These are phyloP conservation scores for Colletotrichum lindemuthianum DNA, from an alignment of 2,329 filamentous ascomycete genomes.

Conservation along the genomic window DNA sequence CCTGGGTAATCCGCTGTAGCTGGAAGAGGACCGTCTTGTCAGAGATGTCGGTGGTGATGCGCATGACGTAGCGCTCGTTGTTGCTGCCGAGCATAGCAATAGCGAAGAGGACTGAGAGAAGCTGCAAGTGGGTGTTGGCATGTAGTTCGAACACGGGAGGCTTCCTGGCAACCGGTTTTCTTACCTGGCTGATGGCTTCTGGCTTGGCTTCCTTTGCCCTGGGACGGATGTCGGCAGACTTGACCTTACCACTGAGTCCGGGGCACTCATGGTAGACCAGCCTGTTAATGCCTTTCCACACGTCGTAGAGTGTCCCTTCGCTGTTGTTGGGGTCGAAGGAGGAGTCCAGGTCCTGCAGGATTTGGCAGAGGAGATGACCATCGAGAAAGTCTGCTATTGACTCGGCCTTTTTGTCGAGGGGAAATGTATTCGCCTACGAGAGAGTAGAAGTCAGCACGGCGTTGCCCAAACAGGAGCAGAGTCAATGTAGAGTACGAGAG, in stretches of 20 bases:
- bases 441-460: constrained; percentile 17
- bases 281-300: constrained; percentile 64
- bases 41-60: constrained; percentile 44
- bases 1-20: constrained; percentile 57
- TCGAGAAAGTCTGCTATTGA: constrained; percentile 64
- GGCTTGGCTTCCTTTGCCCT: constrained; percentile 67
- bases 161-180: not conserved
- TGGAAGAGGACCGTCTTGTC: constrained; percentile 55
- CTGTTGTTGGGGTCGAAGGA: constrained; percentile 55
- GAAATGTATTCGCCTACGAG: constrained; percentile 50
- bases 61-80: constrained; percentile 62
- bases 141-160: not conserved
- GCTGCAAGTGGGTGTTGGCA: constrained; percentile 51
- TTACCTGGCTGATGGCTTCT: constrained; percentile 64
- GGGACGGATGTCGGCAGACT: constrained; percentile 65
- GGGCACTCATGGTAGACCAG: constrained; percentile 65
- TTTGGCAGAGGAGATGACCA: constrained; percentile 63
- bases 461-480: not conserved
- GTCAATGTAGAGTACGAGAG: no score
- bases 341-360: constrained; percentile 67
- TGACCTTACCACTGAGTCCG: constrained; percentile 62
- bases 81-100: constrained; percentile 70
- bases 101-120: constrained; percentile 70
- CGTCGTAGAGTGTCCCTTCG: constrained; percentile 53
- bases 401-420: constrained; percentile 56